phyloP scores from a whole-genome alignment of 345 rosid species.

The Lumnitzera littorea region DNA sequence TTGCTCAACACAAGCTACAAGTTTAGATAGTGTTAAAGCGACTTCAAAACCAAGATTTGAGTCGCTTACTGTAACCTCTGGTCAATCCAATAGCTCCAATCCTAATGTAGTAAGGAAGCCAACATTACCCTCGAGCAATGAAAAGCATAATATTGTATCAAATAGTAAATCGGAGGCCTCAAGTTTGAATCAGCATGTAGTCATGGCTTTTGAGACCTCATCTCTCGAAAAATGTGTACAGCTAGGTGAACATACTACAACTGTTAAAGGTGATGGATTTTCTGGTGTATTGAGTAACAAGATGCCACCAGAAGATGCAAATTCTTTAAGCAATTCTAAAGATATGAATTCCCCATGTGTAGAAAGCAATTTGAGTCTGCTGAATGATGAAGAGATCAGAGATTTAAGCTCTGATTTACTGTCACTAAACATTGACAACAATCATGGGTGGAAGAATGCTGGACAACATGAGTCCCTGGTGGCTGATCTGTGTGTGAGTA shows the following conservation, averaged over 20 bases:
- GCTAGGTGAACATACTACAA: conserved; percentile 5
- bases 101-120: conserved; percentile 15
- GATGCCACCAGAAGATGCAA: conserved; percentile 3
- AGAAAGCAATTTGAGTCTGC: conserved; percentile 6
- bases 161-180: conserved; percentile 15
- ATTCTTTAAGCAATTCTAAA: conserved; percentile 2
- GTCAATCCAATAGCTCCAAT: conserved; percentile 10
- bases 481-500: conserved; percentile 34
- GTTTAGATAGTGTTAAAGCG: conserved; percentile 16
- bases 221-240: conserved; percentile 11
- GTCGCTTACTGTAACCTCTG: conserved; percentile 6
- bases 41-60: conserved; percentile 21
- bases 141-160: conserved; percentile 7
- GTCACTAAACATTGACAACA: conserved; percentile 28
- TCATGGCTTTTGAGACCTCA: conserved; percentile 3
- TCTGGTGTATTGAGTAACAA: conserved; percentile 7
- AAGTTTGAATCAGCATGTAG: conserved; percentile 7
- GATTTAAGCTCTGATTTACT: conserved; percentile 20
- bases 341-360: conserved; percentile 11
- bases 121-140: conserved; percentile 15
- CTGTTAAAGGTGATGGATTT: conserved; percentile 5
- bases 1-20: conserved; percentile 11
- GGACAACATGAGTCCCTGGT: conserved; percentile 17
- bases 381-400: conserved; percentile 8
- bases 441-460: conserved; percentile 25